Percentiles rank a stretch among this genome's conserved stretches.
These are phyloP conservation scores for Jackrogersella minutella DNA, from an alignment of 495 filamentous ascomycete species.

Conservation along the genomic window DNA sequence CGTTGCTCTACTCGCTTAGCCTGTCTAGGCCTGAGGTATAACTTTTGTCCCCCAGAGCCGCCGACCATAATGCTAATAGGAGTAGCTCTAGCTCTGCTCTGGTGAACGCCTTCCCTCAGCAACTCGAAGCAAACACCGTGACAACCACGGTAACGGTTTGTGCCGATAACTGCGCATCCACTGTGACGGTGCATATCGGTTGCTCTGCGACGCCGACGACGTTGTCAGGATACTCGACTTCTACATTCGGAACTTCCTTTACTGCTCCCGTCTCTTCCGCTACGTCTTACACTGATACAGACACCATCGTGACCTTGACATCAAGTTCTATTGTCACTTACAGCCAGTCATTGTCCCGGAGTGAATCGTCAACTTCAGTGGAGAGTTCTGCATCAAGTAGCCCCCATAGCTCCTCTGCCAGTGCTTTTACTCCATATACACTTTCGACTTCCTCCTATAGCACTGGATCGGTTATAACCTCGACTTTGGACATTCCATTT, in stretches of 20 bases:
- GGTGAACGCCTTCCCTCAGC: slow-evolving; percentile 27
- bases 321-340: slow-evolving; percentile 12
- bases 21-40: slow-evolving; percentile 40
- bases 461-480: slow-evolving; percentile 1
- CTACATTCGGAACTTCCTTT: slow-evolving; percentile 16
- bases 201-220: slow-evolving; percentile 25
- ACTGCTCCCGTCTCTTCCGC: slow-evolving; percentile 1
- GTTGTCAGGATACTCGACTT: slow-evolving; percentile 24
- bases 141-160: slow-evolving; percentile 41
- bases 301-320: slow-evolving; percentile 11
- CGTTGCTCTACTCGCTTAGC: slow-evolving; percentile 30
- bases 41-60: background rate
- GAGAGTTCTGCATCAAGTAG: slow-evolving; percentile 13
- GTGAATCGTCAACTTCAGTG: background rate
- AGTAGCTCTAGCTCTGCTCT: slow-evolving; percentile 34
- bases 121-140: slow-evolving; percentile 31
- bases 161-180: slow-evolving; percentile 37
- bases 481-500: background rate
- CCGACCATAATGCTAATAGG: slow-evolving; percentile 18
- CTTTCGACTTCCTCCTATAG: slow-evolving; percentile 1
- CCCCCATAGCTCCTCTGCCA: background rate
- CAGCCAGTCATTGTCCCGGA: slow-evolving; percentile 8
- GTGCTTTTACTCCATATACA: no score
- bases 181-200: slow-evolving; percentile 37
- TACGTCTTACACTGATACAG: background rate